Evolutionary conservation across 2,329 filamentous ascomycete species (phyloP).

Genomic region (Paraphoma sp.): DNA sequence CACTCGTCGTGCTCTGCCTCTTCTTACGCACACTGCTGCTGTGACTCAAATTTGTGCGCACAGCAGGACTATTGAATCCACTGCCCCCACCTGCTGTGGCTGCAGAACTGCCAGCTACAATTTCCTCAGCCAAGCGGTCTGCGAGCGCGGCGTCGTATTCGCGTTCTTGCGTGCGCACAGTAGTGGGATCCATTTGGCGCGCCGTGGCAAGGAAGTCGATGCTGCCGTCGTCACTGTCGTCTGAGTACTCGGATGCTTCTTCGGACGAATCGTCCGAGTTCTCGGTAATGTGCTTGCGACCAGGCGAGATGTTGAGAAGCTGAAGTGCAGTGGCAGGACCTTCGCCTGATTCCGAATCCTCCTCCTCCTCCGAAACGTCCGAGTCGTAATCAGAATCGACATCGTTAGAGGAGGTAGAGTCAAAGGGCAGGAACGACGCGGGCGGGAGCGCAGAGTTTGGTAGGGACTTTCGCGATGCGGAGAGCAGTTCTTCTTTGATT

Average conservation of each 20-base stretch:
- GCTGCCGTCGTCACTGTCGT: slow-evolving; percentile 46
- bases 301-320: slow-evolving; percentile 34
- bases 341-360: slow-evolving; percentile 22
- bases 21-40: neutral
- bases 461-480: slow-evolving; percentile 71
- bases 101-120: slow-evolving; percentile 57
- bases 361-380: slow-evolving; percentile 42
- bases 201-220: slow-evolving; percentile 56
- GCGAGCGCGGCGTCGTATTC: slow-evolving; percentile 57
- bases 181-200: slow-evolving; percentile 51
- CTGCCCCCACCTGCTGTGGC: slow-evolving; percentile 58
- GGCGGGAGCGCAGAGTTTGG: slow-evolving; percentile 54
- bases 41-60: neutral
- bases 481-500: slow-evolving; percentile 70
- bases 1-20: slow-evolving; percentile 16
- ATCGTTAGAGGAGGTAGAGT: slow-evolving; percentile 44
- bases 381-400: slow-evolving; percentile 40
- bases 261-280: slow-evolving; percentile 14
- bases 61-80: slow-evolving; percentile 52
- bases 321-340: slow-evolving; percentile 34
- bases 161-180: slow-evolving; percentile 50
- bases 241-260: slow-evolving; percentile 35
- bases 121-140: slow-evolving; percentile 56
- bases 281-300: neutral
- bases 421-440: slow-evolving; percentile 51